Base-by-base conservation (phyloP, 129 eudicot species). In the Arctium lappa region DNA sequence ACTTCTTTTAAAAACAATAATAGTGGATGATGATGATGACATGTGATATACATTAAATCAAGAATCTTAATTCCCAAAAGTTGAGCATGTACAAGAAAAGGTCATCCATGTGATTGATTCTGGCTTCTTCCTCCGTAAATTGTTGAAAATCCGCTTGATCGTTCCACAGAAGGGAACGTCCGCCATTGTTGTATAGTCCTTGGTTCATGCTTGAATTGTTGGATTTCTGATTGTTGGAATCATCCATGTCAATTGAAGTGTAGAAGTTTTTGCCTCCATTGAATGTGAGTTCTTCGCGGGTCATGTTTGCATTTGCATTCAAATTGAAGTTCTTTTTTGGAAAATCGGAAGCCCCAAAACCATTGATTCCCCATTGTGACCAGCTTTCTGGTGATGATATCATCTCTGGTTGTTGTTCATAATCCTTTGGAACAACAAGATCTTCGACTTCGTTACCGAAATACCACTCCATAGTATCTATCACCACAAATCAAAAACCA, bases 391-490 rank as follows among this genome's bases (percentile, higher is more conserved):
- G 85, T 69, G 94, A 88, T 69, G 94, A 84, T 73, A 88, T 86
- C 86, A 88, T 77, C 42, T 90, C 89, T 12, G 83, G 62, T 72
- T 72, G 62, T 72, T 72, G 86, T 76, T 86, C 92, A 22, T 83
- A 84, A 70, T 85, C 88, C 31, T 85, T 87, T 4, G 94, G 94
- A 30, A 92, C 97, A 34, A 89, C 89, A 77, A 90, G 87, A 84
- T 92, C 97, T 27, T 87, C 90, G 0, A 9, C 82, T 15, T 74
- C 88, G 72, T 66, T 82, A 34, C 82, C 88, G 48, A 74, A 86
- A 86, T 90, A 88, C 97, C 97, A 89, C 77, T 92, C 94, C 94
- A 90, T 90, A 10, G 69, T 81, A 77, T 78, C 60, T n/a, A 29
- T 40, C 7, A 63, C 74, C 44, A 31, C 42, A 60, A 13, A 15